phyloP scores from a whole-genome alignment of 2,329 filamentous ascomycete species.

The Penicillium capsulatum region DNA sequence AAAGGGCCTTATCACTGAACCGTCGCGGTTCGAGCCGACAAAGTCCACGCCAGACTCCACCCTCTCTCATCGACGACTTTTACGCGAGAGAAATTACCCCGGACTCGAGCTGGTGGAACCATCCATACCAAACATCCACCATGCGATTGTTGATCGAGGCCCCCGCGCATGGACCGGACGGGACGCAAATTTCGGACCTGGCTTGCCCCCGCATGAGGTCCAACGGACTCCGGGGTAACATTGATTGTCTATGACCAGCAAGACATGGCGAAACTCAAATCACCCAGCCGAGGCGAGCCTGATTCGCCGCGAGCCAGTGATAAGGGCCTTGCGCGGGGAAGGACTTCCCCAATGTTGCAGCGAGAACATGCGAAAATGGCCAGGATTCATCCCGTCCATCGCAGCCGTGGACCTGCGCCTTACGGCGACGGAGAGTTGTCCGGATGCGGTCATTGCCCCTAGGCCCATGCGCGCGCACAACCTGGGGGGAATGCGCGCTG shows the following conservation, averaged over 20 bases:
- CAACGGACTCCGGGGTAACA: constrained; percentile 14
- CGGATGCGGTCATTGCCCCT: no score
- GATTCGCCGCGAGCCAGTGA: neutral
- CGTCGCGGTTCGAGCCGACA: constrained; percentile 12
- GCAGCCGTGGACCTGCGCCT: no score
- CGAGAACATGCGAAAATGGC: no score
- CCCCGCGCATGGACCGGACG: no score
- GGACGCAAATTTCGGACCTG: no score
- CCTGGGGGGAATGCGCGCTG: no score
- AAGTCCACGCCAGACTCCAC: constrained; percentile 17
- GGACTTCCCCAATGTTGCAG: neutral
- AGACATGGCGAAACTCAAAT: constrained; percentile 4
- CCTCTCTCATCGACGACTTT: constrained; percentile 7
- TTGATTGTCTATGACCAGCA: neutral
- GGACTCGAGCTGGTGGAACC: constrained; percentile 5
- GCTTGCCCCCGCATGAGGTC: constrained; percentile 1
- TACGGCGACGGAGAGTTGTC: no score
- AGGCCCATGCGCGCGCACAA: no score
- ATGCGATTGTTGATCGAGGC: no score
- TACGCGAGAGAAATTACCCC: constrained; percentile 28
- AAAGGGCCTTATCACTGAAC: constrained; percentile 13
- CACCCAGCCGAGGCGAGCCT: no score
- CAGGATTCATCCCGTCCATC: no score
- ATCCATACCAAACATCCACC: no score
- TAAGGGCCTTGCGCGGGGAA: neutral